phyloP scores from a whole-genome alignment of 2,329 filamentous ascomycete species.

The Penicillium sp. region DNA sequence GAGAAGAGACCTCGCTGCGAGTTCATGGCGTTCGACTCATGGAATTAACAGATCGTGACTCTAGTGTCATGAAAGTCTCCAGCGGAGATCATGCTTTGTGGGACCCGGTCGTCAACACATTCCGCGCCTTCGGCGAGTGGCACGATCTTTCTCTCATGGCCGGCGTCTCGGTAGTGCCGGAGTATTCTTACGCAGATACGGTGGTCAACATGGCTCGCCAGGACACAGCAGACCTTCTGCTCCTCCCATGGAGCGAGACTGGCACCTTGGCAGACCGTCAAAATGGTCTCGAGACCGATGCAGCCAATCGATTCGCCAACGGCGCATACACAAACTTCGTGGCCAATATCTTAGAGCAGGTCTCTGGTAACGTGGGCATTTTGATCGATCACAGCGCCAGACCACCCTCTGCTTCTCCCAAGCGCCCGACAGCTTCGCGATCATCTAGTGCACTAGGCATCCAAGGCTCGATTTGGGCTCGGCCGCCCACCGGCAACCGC shows the following conservation, averaged over 20 bases:
- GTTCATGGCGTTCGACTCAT: slow-evolving; percentile 83
- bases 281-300: slow-evolving; percentile 51
- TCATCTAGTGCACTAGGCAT: slow-evolving; percentile 59
- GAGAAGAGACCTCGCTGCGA: slow-evolving; percentile 52
- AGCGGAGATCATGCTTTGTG: slow-evolving; percentile 70
- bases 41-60: slow-evolving; percentile 86
- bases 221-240: slow-evolving; percentile 67
- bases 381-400: slow-evolving; percentile 73
- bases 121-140: slow-evolving; percentile 81
- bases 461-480: slow-evolving; percentile 57
- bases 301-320: slow-evolving; percentile 56
- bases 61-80: slow-evolving; percentile 90
- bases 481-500: slow-evolving; percentile 58
- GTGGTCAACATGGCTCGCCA: slow-evolving; percentile 68
- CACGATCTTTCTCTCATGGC: slow-evolving; percentile 80
- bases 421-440: slow-evolving; percentile 33
- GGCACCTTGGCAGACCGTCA: slow-evolving; percentile 69
- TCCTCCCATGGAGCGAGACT: slow-evolving; percentile 87
- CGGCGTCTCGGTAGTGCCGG: slow-evolving; percentile 74
- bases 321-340: slow-evolving; percentile 71
- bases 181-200: slow-evolving; percentile 74
- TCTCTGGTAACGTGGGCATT: slow-evolving; percentile 68
- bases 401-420: slow-evolving; percentile 27
- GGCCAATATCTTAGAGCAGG: slow-evolving; percentile 60
- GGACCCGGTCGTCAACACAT: slow-evolving; percentile 88